Base-by-base conservation (phyloP, 805 yeast species). In the Candida rishiriensis region DNA sequence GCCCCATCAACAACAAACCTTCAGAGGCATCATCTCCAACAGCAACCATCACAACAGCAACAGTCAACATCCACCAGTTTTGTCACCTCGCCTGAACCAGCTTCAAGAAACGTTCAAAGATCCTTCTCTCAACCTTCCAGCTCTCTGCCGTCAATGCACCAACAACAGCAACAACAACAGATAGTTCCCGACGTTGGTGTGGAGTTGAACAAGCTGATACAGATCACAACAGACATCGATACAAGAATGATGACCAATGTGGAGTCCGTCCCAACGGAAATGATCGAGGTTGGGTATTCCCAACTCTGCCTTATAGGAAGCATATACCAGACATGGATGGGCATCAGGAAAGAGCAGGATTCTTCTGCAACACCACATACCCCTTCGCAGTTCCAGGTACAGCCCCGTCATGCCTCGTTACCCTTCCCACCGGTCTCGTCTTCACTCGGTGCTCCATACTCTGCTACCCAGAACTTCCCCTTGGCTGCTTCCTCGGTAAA, bases 201-300 rank as follows among this genome's bases (percentile, higher is more conserved):
- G 15, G 53, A 52, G 33, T 34, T 55, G 13, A 38, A 40, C 29
- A 55, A 43, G 29, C 45, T 55, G 15, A 35, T 44, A 0, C 47
- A 47, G 38, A 43, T 50, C n/a, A 50, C 53, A n/a, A 16, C 49
- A 34, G 56, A 53, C 21, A 50, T 55, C 10, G 40, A 42, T 16
- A 42, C 44, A 12, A 40, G 32, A 17, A 35, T 55, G 18, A 36
- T 42, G 26, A 41, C 41, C 18, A 30, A 13, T 12, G 33, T 9
- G 5, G 26, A 21, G 26, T 13, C 33, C 6, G 52, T 52, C 17
- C 53, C 59, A 16, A 34, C 38, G 13, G 57, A 55, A 15, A 38
- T 53, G 16, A 40, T 55, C 18, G 53, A 47, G 29, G 46, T 47
- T 13, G 59, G 57, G 7, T 39, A 40, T 9, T 29, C 40, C n/a